Evolutionary conservation across 2,329 filamentous ascomycete genomes (phyloP), one percentile per base, ranked within the genome.

Genomic region (Uncinocarpus reesii): DNA sequence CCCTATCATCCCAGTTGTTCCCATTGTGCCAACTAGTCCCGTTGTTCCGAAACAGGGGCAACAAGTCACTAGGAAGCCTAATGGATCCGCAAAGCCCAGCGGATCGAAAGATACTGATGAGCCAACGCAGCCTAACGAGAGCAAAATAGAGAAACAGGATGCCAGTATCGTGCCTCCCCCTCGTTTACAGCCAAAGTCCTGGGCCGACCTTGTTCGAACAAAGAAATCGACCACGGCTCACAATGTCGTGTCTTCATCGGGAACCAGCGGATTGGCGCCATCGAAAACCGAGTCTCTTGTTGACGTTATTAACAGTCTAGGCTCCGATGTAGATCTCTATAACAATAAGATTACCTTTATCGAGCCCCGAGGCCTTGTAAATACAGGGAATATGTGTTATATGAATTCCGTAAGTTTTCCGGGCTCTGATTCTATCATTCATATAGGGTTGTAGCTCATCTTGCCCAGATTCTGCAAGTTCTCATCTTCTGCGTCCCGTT

Each of bases 371-470:
- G 92, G 92, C 42, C 77, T 98, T 61, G 85, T 95, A 57, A 98
- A 98, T 68, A 93, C 90, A 34, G 92, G 92, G 42, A 96, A 98
- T 63, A 93, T 96, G 86, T 98, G 92, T 69, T 98, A 98, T 70
- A 96, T 98, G 92, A 98, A 96, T 72, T 95, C 92, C 54, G 90
- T 95, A 75, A 70, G 86, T 71, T n/a, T n/a, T n/a, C n/a, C n/a
- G n/a, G n/a, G n/a, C n/a, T n/a, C n/a, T n/a, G n/a, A n/a, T n/a
- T n/a, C n/a, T n/a, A n/a, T n/a, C n/a, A n/a, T n/a, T n/a, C n/a
- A n/a, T n/a, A n/a, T n/a, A n/a, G 41, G 7, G 15, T 16, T 3
- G 3, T 13, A n/a, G 18, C 42, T 47, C n/a, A 50, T 24, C 37
- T 20, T 34, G 13, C 18, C 15, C 32, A 95, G 88, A 83, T 96